Base-by-base conservation (phyloP, 2,329 filamentous ascomycete genomes). In the Drechslera avenae region DNA sequence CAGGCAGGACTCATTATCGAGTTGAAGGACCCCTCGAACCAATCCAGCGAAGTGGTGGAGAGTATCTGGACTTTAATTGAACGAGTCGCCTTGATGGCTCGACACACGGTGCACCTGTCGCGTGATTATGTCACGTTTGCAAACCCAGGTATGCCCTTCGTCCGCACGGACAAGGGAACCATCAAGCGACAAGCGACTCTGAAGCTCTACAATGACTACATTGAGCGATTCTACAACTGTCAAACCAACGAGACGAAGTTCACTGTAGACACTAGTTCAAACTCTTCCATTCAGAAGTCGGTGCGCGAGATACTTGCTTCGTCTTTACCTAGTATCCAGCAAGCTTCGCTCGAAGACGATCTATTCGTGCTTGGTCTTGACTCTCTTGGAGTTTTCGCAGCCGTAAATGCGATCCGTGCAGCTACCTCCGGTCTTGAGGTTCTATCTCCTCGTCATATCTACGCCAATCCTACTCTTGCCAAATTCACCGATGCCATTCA, bases 31-130 rank as follows among this genome's bases (percentile, higher is more conserved):
- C 48, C 63, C 0, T 5, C 46, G 0, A 17, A 33, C 3, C 58
- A 48, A 36, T 47, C 16, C 2, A 50, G 65, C 5, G 53, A 59
- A 12, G 40, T 79, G 0, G 52, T 81, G 1, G 73, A 81, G 3
- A 69, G 69, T 30, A 75, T 82, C 5, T 81, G 79, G 79, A 66
- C 71, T 0, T 70, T 60, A 0, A 72, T 82, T 0, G 69, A 80
- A 44, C 54, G 62, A 16, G 78, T 78, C 0, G 81, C 81, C 32
- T 56, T 63, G 43, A 61, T 1, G 64, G 72, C 17, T 63, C 72
- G 2, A 69, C 73, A 30, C 75, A 79, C 54, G 68, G 68, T 33
- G 2, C 73, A 75, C 33, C 57, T 83, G 1, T 70, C 71, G 39
- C 73, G 74, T 48, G 72, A 73, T 34, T 76, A 72, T 34, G 72